Evolutionary conservation across 805 yeast genomes (phyloP), one percentile per base, ranked within the genome.

Genomic region (Saccharomyces jurei): DNA sequence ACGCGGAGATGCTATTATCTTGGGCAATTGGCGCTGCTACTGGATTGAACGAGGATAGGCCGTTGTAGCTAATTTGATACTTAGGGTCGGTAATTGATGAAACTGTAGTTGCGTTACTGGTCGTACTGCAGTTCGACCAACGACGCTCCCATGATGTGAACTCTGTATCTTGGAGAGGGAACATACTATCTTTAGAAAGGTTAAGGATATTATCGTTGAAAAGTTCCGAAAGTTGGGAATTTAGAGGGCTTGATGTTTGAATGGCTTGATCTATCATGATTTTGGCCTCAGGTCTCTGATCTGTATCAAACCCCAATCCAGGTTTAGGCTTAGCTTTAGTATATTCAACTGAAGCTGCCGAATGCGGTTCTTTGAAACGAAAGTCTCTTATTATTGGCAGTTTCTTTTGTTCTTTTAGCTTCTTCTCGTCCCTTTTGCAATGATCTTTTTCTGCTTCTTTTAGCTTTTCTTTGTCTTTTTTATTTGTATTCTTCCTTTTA

Each of bases 381-480:
- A 36, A 36, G 2, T 36, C 44, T 32, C 27, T 31, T 48, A 41
- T 28, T n/a, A 25, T 26, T 46, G 51, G 28, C 30, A 46, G 26
- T 32, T 48, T 22, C 26, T 32, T 32, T 26, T 32, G 26, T 25
- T 17, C 41, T 52, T 31, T 48, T 27, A 36, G 17, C 28, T 32
- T 41, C 25, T 44, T 44, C 47, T 52, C 49, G n/a, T 31, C 28
- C 32, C 25, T 32, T 22, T 48, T n/a, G 25, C 21, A 52, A 30
- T 47, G 32, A 25, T 52, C 51, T 48, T 48, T 52, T 49, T 17
- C 44, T 17, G 25, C 10, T 48, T 52, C 47, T 52, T 52, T 48
- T 52, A 41, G 36, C 44, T 48, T 44, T 46, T 51, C 46, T 46
- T 46, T 46, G 26, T 44, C 46, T 26, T 32, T 28, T 48, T 48